Conservation (phyloP, 306 rosid species). For the Malus sieversii region DNA sequence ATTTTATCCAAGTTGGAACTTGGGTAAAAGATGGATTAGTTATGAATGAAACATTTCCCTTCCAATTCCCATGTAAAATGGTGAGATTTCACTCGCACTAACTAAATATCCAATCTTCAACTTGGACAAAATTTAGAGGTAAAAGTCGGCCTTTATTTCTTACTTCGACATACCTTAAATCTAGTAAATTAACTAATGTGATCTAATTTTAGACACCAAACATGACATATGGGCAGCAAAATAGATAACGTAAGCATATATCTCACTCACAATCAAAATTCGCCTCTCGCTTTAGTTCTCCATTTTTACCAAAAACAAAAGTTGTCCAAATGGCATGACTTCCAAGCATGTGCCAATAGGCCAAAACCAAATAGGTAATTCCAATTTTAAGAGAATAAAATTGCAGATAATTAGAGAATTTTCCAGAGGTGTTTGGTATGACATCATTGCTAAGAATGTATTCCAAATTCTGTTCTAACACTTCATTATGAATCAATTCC, state of each 20-base stretch:
- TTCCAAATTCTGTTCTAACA: neutral
- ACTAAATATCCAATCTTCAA: too few species aligned
- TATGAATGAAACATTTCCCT: too few species aligned
- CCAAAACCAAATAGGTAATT: neutral
- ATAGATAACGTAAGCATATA: neutral
- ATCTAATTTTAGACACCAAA: neutral
- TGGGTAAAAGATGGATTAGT: neutral
- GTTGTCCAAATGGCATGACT: neutral
- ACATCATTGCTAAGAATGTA: neutral
- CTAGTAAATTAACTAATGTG: too few species aligned
- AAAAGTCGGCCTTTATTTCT: neutral
- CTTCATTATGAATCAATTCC: slow-evolving; percentile 5
- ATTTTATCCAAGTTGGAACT: neutral
- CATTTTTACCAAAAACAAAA: neutral
- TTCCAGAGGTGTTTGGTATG: neutral
- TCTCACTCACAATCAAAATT: neutral
- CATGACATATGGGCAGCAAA: too few species aligned
- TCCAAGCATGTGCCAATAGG: neutral
- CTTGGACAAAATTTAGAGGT: neutral
- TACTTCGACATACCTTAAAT: neutral
- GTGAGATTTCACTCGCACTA: neutral
- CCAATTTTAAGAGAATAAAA: neutral
- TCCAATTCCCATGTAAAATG: too few species aligned
- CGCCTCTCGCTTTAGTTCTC: neutral
- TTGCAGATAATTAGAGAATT: slow-evolving; percentile 9